Conservation (phyloP, 2,329 filamentous ascomycete species). For the Tolypocladium album region DNA sequence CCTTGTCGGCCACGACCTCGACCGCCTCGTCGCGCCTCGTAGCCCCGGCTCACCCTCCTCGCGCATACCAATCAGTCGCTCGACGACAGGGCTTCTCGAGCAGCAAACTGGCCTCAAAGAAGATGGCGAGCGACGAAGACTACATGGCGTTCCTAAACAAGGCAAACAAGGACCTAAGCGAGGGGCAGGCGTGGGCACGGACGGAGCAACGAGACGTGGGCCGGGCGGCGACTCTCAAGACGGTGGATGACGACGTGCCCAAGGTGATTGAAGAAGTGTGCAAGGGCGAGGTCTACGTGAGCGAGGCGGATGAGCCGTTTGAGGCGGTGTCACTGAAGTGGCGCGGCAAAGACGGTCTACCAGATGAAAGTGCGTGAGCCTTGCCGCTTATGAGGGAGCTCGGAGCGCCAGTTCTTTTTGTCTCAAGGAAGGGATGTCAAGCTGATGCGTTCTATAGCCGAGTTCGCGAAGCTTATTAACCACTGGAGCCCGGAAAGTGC, state of each 20-base stretch:
- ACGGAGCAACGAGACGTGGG: conserved; percentile 7
- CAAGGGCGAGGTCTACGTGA: conserved; percentile 56
- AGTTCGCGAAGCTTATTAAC: conserved; percentile 58
- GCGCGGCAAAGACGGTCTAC: conserved; percentile 38
- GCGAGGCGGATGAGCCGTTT: conserved; percentile 81
- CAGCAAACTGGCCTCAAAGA: background rate
- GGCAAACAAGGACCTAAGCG: conserved; percentile 68
- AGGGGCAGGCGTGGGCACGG: conserved; percentile 15
- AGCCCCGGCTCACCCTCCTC: background rate
- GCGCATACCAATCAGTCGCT: background rate
- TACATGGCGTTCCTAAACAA: conserved; percentile 82
- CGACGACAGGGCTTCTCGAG: conserved; percentile 9
- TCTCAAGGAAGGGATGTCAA: background rate
- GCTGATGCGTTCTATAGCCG: conserved; percentile 32
- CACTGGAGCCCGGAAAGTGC: conserved; percentile 42
- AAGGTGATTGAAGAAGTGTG: conserved; percentile 37
- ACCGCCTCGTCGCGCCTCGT: background rate
- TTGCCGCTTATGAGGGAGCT: background rate
- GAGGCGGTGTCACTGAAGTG: conserved; percentile 61
- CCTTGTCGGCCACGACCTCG: background rate
- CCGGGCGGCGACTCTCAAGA: conserved; percentile 33
- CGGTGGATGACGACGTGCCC: conserved; percentile 48
- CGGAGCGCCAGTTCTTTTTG: background rate
- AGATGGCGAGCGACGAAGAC: conserved; percentile 67
- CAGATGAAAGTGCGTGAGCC: conserved; percentile 46